Evolutionary conservation across 345 rosid genomes (phyloP), one percentile per base, ranked within the genome.

Genomic region (Camelina sativa): DNA sequence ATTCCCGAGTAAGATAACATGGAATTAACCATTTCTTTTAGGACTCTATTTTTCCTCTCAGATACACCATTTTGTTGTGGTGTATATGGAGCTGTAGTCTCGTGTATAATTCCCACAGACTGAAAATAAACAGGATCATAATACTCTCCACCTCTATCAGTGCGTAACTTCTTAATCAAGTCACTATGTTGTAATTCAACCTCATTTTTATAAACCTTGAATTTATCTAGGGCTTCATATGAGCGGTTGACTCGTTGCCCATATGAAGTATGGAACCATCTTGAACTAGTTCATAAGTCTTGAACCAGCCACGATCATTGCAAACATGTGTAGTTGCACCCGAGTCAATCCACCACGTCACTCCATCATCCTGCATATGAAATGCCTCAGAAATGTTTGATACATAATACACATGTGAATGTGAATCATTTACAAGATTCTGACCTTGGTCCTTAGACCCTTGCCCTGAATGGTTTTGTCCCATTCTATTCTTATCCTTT

Each of bases 361-460:
- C 69, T 7, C 28, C 57, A 65, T 65, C 69, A 48, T 65, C 25
- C 38, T 63, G 15, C 38, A 63, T 2, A 63, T 63, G 44, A 44
- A 16, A 58, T 35, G 63, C 44, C 44, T 58, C 25, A 37, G 8
- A 1, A 35, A 17, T 37, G 17, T 37, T 59, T 9, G 44, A 25
- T 25, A 25, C 28, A 25, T 25, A 25, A 25, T 25, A 25, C 28
- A 25, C 28, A 25, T 25, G 28, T 25, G 28, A 25, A 25, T 25
- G 28, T 25, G 28, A 25, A 25, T 25, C 28, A 25, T 25, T 25
- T 25, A 25, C 28, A 25, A 25, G 4, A 25, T 25, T 25, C 4
- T 25, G 4, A 25, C 28, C 28, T 25, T 25, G 28, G 28, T 25
- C 4, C 28, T 25, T 25, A 25, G 28, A 25, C 28, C 28, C 28